Evolutionary conservation across 1,284 basidiomycete genomes (phyloP).

Genomic region (Heliocybe sulcata): DNA sequence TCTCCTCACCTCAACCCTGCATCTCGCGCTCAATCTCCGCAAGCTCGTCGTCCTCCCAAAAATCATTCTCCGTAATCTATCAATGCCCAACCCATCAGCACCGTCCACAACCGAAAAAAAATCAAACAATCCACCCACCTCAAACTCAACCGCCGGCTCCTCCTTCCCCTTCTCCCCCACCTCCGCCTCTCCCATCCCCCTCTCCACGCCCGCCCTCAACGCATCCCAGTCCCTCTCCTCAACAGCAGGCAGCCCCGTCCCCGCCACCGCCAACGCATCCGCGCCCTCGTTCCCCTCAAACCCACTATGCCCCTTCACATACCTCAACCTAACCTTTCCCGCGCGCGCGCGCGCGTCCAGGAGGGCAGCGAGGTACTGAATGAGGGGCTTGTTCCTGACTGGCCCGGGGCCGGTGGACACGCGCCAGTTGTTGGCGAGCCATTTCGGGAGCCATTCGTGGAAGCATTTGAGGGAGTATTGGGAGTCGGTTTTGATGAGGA

Average conservation of each 20-base stretch:
- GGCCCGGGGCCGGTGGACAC: constrained; percentile 33
- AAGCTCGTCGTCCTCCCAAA: neutral
- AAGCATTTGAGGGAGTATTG: constrained; percentile 73
- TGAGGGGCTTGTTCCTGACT: constrained; percentile 61
- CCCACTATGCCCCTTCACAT: constrained; percentile 71
- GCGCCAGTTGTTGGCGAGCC: constrained; percentile 47
- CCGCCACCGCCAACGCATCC: constrained; percentile 58
- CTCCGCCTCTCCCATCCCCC: neutral
- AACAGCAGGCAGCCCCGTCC: constrained; percentile 29
- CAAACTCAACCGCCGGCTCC: neutral
- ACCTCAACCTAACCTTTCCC: constrained; percentile 49
- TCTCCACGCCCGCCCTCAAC: neutral
- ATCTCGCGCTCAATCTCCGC: neutral
- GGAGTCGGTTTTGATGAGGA: constrained; percentile 74
- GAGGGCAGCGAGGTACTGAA: constrained; percentile 53
- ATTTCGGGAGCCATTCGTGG: constrained; percentile 53
- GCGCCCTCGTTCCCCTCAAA: constrained; percentile 75
- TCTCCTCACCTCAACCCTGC: too few relatives aligned
- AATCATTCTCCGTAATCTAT: neutral
- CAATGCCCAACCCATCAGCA: neutral
- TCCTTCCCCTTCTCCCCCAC: neutral
- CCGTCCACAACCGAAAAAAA: neutral
- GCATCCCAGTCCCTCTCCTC: constrained; percentile 52
- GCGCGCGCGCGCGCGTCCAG: constrained; percentile 36
- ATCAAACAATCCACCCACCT: neutral